These are phyloP conservation scores for Dissophora globulifera DNA, from an alignment of 192 early-diverging fungal species.

Conservation along the genomic window DNA sequence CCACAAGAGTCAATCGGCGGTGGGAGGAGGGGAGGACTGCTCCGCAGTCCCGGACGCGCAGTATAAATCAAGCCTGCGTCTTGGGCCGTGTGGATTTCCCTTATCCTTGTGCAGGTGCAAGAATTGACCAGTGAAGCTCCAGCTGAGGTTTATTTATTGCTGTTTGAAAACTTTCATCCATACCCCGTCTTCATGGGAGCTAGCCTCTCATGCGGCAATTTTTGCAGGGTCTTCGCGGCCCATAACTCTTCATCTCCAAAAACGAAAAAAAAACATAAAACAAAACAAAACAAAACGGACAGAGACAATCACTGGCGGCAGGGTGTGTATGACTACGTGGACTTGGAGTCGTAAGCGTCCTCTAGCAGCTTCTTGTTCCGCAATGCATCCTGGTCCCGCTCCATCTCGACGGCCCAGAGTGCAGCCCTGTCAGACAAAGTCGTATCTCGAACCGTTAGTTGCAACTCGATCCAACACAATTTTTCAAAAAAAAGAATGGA, in stretches of 20 bases:
- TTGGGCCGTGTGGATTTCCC: conserved; percentile 2
- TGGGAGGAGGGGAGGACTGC: too few relatives aligned
- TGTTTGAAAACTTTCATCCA: conserved; percentile 54
- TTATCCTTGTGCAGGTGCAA: conserved; percentile 53
- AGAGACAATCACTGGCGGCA: neutral
- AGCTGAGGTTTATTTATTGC: conserved; percentile 54
- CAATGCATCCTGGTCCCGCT: conserved; percentile 20
- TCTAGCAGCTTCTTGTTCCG: conserved; percentile 15
- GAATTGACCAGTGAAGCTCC: conserved; percentile 55
- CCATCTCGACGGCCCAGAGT: conserved; percentile 33
- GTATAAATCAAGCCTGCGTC: neutral
- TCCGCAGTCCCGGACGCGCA: too few relatives aligned
- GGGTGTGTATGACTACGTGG: too few relatives aligned
- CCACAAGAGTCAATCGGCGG: too few relatives aligned
- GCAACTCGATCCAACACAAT: too few relatives aligned
- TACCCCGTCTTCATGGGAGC: conserved; percentile 38
- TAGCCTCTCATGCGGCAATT: conserved; percentile 38
- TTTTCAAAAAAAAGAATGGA: neutral
- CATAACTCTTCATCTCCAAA: conserved; percentile 4
- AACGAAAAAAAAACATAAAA: neutral
- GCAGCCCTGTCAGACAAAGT: too few relatives aligned
- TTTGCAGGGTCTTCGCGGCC: conserved; percentile 35
- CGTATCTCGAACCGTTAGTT: too few relatives aligned
- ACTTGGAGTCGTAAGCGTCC: conserved; percentile 6
- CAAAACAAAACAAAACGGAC: too few relatives aligned